These are phyloP conservation scores for Arthrobotrys megalospora DNA, from an alignment of 2,329 filamentous ascomycete genomes.

Conservation along the genomic window DNA sequence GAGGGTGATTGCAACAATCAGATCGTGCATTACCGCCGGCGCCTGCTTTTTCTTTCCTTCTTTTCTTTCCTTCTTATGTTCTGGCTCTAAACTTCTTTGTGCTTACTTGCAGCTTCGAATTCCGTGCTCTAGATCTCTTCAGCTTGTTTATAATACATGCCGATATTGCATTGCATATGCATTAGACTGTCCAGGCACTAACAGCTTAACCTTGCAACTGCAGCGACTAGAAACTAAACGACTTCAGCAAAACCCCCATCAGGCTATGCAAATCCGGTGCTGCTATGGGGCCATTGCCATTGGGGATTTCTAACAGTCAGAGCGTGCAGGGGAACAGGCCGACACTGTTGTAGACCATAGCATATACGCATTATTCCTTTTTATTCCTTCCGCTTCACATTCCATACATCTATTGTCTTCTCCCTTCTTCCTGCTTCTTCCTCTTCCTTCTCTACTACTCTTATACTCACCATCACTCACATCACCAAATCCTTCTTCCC, in stretches of 20 bases:
- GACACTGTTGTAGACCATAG: neutral
- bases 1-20: slow-evolving; percentile 23
- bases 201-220: neutral
- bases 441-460: slow-evolving; percentile 4
- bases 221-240: neutral
- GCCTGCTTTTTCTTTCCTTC: slow-evolving; percentile 1
- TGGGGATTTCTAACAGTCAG: neutral
- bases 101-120: neutral
- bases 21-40: slow-evolving; percentile 21
- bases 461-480: neutral
- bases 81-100: neutral
- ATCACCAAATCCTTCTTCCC: slow-evolving; percentile 2
- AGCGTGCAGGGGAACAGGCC: slow-evolving; percentile 1
- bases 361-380: neutral
- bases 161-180: slow-evolving; percentile 19
- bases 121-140: neutral
- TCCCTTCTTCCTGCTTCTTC: slow-evolving; percentile 6
- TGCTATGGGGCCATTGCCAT: neutral
- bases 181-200: neutral
- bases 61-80: neutral
- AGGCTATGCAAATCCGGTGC: neutral
- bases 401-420: neutral
- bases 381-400: slow-evolving; percentile 34
- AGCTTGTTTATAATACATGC: slow-evolving; percentile 15
- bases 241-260: neutral